Conservation (phyloP, 1,284 basidiomycete genomes). For the Cryptococcus depauperatus region DNA sequence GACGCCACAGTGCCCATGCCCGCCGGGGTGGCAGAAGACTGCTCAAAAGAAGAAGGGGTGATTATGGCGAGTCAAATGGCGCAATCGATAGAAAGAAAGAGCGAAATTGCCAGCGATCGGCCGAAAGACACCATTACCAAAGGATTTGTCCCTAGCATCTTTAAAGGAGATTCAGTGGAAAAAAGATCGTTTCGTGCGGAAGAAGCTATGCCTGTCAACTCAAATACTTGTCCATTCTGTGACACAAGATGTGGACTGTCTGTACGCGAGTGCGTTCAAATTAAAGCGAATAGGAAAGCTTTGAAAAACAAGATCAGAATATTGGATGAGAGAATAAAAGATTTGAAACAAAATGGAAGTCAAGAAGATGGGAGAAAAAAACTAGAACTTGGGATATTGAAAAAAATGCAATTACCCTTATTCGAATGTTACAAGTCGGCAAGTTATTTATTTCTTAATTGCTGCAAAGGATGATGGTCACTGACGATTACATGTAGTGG, state of each 20-base stretch:
- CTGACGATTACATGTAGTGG: not conserved
- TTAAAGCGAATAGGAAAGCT: conserved; percentile 20
- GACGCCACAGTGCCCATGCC: too few relatives aligned
- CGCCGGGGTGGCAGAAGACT: too few relatives aligned
- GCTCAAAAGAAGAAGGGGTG: too few relatives aligned
- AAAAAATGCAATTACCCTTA: not conserved
- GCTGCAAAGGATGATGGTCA: too few relatives aligned
- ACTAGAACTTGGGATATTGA: not conserved
- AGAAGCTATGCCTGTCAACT: too few relatives aligned
- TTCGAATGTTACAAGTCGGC: not conserved
- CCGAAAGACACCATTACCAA: too few relatives aligned
- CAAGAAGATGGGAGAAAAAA: not conserved
- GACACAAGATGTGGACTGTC: conserved; percentile 16
- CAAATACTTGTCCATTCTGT: conserved; percentile 36
- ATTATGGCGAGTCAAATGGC: too few relatives aligned
- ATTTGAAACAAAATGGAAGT: not conserved
- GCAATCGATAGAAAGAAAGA: too few relatives aligned
- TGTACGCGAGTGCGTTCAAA: conserved; percentile 24
- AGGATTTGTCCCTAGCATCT: too few relatives aligned
- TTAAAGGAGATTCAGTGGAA: too few relatives aligned
- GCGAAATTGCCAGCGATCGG: too few relatives aligned
- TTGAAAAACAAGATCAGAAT: conserved; percentile 28
- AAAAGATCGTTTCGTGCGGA: too few relatives aligned
- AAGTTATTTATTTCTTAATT: not conserved
- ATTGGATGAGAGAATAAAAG: conserved; percentile 12